A percentile compares a stretch with the other conserved stretches of the same genome.
These are phyloP conservation scores for Hibiscus tridactylites DNA, from an alignment of 345 rosid genomes.

Conservation along the genomic window DNA sequence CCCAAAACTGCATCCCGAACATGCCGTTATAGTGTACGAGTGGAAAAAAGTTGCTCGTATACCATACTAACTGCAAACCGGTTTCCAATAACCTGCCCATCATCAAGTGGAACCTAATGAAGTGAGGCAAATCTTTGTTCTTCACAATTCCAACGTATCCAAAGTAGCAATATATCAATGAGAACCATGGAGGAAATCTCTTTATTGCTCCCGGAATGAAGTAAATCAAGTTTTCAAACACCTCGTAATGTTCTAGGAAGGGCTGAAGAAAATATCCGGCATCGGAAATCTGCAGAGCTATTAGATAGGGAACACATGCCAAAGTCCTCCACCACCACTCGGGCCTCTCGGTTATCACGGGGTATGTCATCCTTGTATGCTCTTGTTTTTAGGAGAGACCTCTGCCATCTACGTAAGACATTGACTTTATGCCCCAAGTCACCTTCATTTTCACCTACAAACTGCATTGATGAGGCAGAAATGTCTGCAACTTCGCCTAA, in stretches of 20 bases:
- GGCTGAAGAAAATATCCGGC: constrained; percentile 62
- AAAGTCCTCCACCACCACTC: constrained; percentile 79
- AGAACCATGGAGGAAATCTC: constrained; percentile 68
- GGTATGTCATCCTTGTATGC: constrained; percentile 33
- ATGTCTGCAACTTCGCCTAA: not conserved
- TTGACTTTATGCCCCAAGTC: not conserved
- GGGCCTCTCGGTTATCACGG: constrained; percentile 43
- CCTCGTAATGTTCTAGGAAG: constrained; percentile 41
- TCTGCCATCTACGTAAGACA: constrained; percentile 8
- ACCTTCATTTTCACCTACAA: not conserved
- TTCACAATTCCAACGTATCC: constrained; percentile 53
- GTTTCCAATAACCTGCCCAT: constrained; percentile 82
- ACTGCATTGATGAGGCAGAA: not conserved
- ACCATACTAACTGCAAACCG: constrained; percentile 59
- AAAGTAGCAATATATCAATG: constrained; percentile 54
- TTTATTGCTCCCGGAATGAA: constrained; percentile 54
- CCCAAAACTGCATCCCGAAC: constrained; percentile 69
- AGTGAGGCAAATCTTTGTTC: constrained; percentile 69
- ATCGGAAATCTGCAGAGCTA: constrained; percentile 72
- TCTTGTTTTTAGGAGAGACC: constrained; percentile 6
- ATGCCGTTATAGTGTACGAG: constrained; percentile 60
- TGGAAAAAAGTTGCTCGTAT: constrained; percentile 61
- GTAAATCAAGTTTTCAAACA: constrained; percentile 42
- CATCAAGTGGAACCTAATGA: constrained; percentile 78
- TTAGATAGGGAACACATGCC: constrained; percentile 61